Percentiles rank a stretch among this genome's conserved stretches.
phyloP scores from a whole-genome alignment of 441 rosid genomes.

The Macaranga tanarius region DNA sequence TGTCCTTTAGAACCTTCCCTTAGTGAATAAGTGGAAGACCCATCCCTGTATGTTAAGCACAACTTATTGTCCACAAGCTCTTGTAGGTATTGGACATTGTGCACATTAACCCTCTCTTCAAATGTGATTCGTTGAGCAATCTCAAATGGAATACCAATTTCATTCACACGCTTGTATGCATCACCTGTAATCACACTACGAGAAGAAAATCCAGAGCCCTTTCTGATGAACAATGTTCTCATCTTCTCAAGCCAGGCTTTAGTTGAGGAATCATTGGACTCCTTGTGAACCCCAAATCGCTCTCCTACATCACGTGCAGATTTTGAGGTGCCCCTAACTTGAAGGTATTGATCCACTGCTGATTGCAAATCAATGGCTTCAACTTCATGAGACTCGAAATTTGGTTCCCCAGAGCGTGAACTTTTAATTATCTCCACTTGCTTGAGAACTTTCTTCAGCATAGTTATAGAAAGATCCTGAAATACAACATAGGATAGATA shows the following conservation, averaged over 20 bases:
- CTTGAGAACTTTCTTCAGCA: conserved; percentile 80
- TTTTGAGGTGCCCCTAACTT: conserved; percentile 78
- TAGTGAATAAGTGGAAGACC: conserved; percentile 70
- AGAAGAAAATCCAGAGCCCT: conserved; percentile 95
- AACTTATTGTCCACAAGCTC: conserved; percentile 69
- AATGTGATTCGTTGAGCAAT: conserved; percentile 86
- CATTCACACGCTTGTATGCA: conserved; percentile 69
- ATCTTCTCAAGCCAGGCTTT: conserved; percentile 96
- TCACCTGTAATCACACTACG: conserved; percentile 98
- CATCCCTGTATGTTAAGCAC: conserved; percentile 78
- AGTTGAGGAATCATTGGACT: conserved; percentile 58
- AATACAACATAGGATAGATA: conserved; percentile 23
- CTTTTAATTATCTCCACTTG: conserved; percentile 59
- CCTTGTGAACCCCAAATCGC: conserved; percentile 58
- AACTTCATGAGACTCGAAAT: conserved; percentile 75
- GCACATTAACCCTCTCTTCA: conserved; percentile 80
- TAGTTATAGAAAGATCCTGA: conserved; percentile 77
- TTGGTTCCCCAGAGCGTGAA: conserved; percentile 82
- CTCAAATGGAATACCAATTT: conserved; percentile 82
- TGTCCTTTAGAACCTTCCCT: conserved; percentile 95
- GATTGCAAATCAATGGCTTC: conserved; percentile 75
- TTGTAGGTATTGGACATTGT: conserved; percentile 65
- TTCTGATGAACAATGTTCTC: conserved; percentile 77
- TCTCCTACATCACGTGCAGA: conserved; percentile 60
- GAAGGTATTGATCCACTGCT: conserved; percentile 71